Conservation (phyloP, 2,329 filamentous ascomycete genomes). For the Fusarium paranaense region DNA sequence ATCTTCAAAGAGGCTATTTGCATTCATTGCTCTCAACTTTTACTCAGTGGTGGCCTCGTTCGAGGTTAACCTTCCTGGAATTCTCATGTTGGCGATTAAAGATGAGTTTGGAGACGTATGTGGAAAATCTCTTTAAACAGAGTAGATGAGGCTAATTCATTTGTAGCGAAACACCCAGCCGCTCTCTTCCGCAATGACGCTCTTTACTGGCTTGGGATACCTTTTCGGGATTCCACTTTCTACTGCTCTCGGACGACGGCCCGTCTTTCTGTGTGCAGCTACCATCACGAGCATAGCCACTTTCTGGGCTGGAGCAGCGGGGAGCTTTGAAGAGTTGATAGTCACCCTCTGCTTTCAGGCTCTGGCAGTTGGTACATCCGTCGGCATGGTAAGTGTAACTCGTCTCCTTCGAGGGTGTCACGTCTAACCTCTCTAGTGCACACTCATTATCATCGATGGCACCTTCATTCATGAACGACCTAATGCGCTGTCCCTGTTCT, state of each 20-base stretch:
- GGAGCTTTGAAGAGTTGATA: constrained; percentile 15
- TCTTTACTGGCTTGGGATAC: constrained; percentile 22
- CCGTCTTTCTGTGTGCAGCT: constrained; percentile 12
- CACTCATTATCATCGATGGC: constrained; percentile 24
- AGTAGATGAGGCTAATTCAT: background rate
- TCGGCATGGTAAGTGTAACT: constrained; percentile 13
- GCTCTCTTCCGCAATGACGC: constrained; percentile 20
- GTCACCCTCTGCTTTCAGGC: constrained; percentile 13
- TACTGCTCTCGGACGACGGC: constrained; percentile 26
- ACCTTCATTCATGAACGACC: constrained; percentile 37
- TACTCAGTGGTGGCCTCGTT: constrained; percentile 19
- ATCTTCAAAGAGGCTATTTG: constrained; percentile 9
- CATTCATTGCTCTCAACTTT: constrained; percentile 13
- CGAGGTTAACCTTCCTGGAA: constrained; percentile 21
- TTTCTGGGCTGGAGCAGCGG: constrained; percentile 13
- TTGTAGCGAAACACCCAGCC: constrained; percentile 14
- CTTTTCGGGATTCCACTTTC: constrained; percentile 25
- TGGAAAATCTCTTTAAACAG: background rate
- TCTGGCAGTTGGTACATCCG: constrained; percentile 6
- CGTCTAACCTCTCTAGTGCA: background rate
- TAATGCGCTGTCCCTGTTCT: constrained; percentile 21
- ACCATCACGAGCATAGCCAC: constrained; percentile 6
- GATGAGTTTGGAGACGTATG: constrained; percentile 11
- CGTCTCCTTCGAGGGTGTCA: background rate
- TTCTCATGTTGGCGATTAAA: background rate